Evolutionary conservation across 805 yeast species (phyloP).

Genomic region (Grigorovia jiainica): DNA sequence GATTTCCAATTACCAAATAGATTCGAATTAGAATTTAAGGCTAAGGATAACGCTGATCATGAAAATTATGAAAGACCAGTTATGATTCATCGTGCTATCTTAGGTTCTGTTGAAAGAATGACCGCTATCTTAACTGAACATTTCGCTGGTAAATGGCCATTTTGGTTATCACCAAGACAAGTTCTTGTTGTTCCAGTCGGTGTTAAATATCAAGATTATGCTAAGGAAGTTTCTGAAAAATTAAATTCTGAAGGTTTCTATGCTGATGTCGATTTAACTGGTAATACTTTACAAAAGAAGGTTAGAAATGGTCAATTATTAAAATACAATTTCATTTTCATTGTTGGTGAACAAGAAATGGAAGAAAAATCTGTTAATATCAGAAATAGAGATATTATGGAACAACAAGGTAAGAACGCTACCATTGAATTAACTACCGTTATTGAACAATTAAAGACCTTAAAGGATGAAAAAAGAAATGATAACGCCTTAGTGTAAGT

Average conservation of each 20-base stretch:
- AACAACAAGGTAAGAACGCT: conserved; percentile 87
- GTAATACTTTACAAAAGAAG: conserved; percentile 97
- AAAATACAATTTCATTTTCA: conserved; percentile 90
- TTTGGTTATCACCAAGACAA: conserved; percentile 99
- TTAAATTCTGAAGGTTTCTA: conserved; percentile 69
- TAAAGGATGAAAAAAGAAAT: conserved; percentile 65
- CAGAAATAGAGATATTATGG: conserved; percentile 91
- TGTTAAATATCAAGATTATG: conserved; percentile 84
- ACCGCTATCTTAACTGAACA: conserved; percentile 97
- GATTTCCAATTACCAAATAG: conserved; percentile 97
- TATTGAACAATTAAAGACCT: conserved; percentile 51
- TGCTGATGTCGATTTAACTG: conserved; percentile 87
- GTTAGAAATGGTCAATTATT: conserved; percentile 92
- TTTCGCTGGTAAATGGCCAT: conserved; percentile 99
- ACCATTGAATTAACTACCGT: conserved; percentile 67
- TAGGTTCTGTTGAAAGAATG: conserved; percentile 99
- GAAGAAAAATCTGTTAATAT: conserved; percentile 73
- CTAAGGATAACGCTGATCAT: conserved; percentile 44
- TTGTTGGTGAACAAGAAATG: conserved; percentile 95
- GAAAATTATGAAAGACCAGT: conserved; percentile 77
- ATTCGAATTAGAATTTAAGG: conserved; percentile 81
- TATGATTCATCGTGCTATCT: conserved; percentile 98
- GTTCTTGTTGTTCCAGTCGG: conserved; percentile 94
- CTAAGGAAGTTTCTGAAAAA: conserved; percentile 63
- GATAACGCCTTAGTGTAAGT: conserved; percentile 44